Base-by-base conservation (phyloP, 2,329 filamentous ascomycete species). In the Aspergillus intermedius region DNA sequence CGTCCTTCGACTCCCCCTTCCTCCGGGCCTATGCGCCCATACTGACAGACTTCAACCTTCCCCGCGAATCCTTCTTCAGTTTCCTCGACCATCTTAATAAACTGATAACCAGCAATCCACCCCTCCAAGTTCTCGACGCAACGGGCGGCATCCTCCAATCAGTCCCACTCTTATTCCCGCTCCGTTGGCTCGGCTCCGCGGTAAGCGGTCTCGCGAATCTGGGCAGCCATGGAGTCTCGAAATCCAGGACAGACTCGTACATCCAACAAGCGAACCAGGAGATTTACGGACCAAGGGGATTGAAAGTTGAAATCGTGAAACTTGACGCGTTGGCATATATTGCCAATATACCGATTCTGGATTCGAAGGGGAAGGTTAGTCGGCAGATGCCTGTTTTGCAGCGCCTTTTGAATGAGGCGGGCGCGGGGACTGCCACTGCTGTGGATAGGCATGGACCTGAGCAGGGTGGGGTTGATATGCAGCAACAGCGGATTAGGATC, bases 21-120 rank as follows among this genome's bases (percentile, higher is more conserved):
- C 15, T 40, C 37, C 37, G 37, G 17, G 19, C 37, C 37, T 40
- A 40, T 10, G 7, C 37, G 10, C 37, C 37, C 8, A 19, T 21
- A 17, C 5, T 40, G 3, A 9, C 10, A 19, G 9, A 8, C 19
- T 19, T 13, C 37, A 21, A 17, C 4, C 37, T 40, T 5, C 37
- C 37, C n/a, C 17, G 7, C 15, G 15, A 9, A 17, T 19, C 37
- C 17, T 40, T 64, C 44, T 44, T 62, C n/a, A 32, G 13, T 6
- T 62, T 64, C 45, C 46, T 64, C 21, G 60, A 64, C 46, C 51
- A 57, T 19, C 47, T 64, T 28, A 65, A 64, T 44, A 55, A 59
- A 22, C 50, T 54, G 9, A 53, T 60, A 28, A 41, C 49, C 8
- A 58, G 47, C 45, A 62, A 54, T 19, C 61, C 62, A 3, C 60